phyloP scores from a whole-genome alignment of 306 rosid species.

The Adenanthera pavonina region DNA sequence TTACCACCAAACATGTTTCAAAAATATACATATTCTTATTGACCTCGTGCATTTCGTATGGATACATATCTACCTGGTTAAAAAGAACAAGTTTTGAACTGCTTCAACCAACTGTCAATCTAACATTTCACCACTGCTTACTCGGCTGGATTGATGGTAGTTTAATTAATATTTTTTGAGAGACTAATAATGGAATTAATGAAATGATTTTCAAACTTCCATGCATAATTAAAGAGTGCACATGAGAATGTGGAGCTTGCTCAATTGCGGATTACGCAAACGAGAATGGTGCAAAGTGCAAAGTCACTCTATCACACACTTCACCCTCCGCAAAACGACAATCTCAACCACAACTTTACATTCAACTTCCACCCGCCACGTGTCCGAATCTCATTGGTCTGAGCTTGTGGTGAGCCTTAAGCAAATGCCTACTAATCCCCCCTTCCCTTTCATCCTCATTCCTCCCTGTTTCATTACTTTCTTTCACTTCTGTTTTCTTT shows the following conservation, averaged over 20 bases:
- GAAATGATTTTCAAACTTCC: not conserved
- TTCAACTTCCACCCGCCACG: constrained; percentile 31
- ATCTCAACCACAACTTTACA: constrained; percentile 11
- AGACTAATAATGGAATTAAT: too few relatives aligned
- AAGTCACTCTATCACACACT: not conserved
- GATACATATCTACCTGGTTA: too few relatives aligned
- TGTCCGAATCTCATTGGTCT: constrained; percentile 31
- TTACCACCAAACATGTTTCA: too few relatives aligned
- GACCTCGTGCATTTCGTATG: too few relatives aligned
- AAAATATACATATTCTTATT: too few relatives aligned
- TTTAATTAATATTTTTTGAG: too few relatives aligned
- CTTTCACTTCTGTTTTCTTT: not conserved
- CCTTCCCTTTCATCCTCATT: not conserved
- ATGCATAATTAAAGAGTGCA: not conserved
- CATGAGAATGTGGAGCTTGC: not conserved
- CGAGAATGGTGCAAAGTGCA: not conserved
- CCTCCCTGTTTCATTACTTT: not conserved
- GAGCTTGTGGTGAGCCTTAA: not conserved
- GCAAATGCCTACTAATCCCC: constrained; percentile 15
- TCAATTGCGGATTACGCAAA: constrained; percentile 28
- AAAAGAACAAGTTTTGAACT: too few relatives aligned
- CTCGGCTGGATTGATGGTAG: too few relatives aligned
- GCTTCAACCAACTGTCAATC: too few relatives aligned
- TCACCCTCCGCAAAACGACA: constrained; percentile 8
- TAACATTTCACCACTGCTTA: too few relatives aligned